Conservation (phyloP, 2,329 filamentous ascomycete species). For the Colletotrichum graminicola region DNA sequence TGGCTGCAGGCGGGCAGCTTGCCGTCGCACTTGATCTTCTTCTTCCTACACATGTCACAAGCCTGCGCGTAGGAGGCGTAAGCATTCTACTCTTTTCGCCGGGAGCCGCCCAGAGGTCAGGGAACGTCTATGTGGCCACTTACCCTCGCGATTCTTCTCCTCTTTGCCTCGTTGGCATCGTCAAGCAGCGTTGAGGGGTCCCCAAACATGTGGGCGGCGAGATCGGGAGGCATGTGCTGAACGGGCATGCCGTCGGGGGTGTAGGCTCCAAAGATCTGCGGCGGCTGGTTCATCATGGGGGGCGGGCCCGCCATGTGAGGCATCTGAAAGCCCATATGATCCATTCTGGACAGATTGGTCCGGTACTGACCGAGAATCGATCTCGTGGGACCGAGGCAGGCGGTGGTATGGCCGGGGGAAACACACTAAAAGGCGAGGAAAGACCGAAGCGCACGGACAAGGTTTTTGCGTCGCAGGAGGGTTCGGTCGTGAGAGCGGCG, state of each 20-base stretch:
- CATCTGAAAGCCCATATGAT: constrained; percentile 71
- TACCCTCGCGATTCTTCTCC: constrained; percentile 89
- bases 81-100: not conserved
- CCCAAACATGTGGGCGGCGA: constrained; percentile 71
- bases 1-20: constrained; percentile 95
- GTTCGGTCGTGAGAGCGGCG: not conserved
- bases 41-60: constrained; percentile 96
- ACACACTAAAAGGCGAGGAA: not conserved
- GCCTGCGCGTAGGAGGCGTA: constrained; percentile 65
- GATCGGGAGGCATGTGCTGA: constrained; percentile 66
- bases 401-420: not conserved
- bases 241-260: constrained; percentile 70
- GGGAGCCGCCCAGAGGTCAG: not conserved
- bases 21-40: constrained; percentile 98
- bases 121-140: constrained; percentile 1
- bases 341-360: constrained; percentile 52
- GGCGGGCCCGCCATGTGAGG: constrained; percentile 64
- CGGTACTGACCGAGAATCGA: constrained; percentile 3
- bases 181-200: constrained; percentile 69
- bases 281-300: constrained; percentile 74
- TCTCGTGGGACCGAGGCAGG: not conserved
- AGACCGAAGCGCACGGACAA: constrained; percentile 2
- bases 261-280: constrained; percentile 77
- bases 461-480: constrained; percentile 1
- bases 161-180: constrained; percentile 84